Evolutionary conservation across 345 rosid genomes (phyloP).

Genomic region (Brassica incana): DNA sequence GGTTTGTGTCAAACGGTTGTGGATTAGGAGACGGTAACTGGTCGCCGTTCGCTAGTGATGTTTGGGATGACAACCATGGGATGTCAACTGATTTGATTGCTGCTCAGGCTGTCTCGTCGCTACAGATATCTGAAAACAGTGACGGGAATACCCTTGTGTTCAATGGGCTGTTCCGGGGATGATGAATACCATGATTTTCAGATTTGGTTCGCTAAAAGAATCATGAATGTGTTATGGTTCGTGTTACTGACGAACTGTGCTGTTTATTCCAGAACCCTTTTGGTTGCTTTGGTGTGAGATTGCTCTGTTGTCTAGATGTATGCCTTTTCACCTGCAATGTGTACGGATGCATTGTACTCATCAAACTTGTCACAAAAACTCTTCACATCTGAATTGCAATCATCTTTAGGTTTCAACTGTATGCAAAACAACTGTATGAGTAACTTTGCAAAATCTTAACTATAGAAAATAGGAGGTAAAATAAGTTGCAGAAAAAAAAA

Average conservation of each 20-base stretch:
- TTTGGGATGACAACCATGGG: slow-evolving; percentile 20
- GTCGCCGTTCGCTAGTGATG: slow-evolving; percentile 24
- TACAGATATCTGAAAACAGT: slow-evolving; percentile 63
- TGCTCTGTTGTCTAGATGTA: not conserved
- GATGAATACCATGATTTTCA: not conserved
- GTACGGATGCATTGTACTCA: too few species aligned
- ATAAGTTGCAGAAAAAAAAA: not conserved
- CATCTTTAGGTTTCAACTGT: too few species aligned
- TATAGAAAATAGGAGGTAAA: too few species aligned
- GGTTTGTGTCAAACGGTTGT: not conserved
- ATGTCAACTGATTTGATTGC: slow-evolving; percentile 65
- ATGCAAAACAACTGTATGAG: too few species aligned
- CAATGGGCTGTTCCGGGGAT: slow-evolving; percentile 54
- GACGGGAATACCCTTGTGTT: slow-evolving; percentile 21
- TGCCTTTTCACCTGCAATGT: too few species aligned
- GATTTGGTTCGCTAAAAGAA: not conserved
- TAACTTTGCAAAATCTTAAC: too few species aligned
- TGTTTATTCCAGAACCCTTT: not conserved
- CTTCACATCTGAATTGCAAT: too few species aligned
- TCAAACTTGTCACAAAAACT: too few species aligned
- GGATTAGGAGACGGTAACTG: slow-evolving; percentile 34
- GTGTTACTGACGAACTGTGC: not conserved
- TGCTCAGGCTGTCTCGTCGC: slow-evolving; percentile 84
- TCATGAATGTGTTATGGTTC: not conserved
- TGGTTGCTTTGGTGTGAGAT: not conserved